Base-by-base conservation (phyloP, 2,329 filamentous ascomycete species). In the Capronia epimyces region DNA sequence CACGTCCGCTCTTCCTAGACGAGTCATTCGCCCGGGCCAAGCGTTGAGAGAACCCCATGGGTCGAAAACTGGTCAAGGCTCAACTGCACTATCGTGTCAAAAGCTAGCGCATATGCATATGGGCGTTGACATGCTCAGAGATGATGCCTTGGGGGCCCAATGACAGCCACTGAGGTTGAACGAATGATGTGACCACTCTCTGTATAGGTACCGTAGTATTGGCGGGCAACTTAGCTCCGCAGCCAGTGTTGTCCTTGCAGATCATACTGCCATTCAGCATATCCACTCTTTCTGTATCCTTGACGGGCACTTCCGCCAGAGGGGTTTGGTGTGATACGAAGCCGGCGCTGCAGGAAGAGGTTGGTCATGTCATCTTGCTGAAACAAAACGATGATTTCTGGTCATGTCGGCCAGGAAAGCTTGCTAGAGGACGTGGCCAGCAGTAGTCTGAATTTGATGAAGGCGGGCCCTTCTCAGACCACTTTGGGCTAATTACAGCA, bases 341-440 rank as follows among this genome's bases (percentile, higher is more conserved):
- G 13, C 16, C 4, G 39, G 39, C 21, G 21, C 13, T 42, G 39
- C 16, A 13, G 39, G 22, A 24, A 13, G 39, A 42, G 20, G 20
- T 42, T 18, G 20, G 13, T 20, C n/a, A 22, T 15, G 13, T 25
- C 18, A n/a, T n/a, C 16, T n/a, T 16, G 46, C 8, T 25, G 39
- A 21, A 29, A 37, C 31, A 36, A 15, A 15, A 29, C 22, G 21
- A 25, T 12, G 16, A 21, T 15, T 46, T 27, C 46, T 50, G 22
- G 27, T 44, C 46, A 47, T 46, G 36, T 31, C 43, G 27, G 43
- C 46, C 51, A 42, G 46, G n/a, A 15, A 46, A 21, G 15, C 24
- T 34, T 37, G 47, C 41, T 40, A 20, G 15, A 32, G 5, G 10
- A 12, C 7, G 7, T 8, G 20, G 18, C 16, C 15, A 9, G 36